A percentile compares a stretch with the other conserved stretches of the same genome.
Evolutionary conservation across 352 stramenopile species (phyloP).

Genomic region (Phytopythium boreale): DNA sequence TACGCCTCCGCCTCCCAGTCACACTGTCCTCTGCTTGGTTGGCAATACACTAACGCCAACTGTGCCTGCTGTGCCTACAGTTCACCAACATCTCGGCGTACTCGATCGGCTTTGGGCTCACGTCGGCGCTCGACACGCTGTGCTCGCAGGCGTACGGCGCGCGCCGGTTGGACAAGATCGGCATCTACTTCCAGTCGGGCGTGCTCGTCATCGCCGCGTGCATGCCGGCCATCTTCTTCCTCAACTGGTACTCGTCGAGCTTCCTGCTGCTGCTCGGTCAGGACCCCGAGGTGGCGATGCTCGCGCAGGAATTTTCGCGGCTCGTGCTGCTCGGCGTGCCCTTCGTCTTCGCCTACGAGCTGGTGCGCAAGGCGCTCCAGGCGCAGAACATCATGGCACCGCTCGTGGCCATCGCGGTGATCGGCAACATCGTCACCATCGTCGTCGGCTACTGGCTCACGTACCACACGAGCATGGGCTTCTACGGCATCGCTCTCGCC

Average conservation of each 20-base stretch:
- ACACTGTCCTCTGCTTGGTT: neutral
- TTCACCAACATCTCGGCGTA: conserved; percentile 73
- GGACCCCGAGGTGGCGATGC: conserved; percentile 40
- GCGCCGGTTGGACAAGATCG: conserved; percentile 58
- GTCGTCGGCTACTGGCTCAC: conserved; percentile 59
- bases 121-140: conserved; percentile 75
- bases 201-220: conserved; percentile 46
- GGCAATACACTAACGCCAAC: neutral
- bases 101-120: conserved; percentile 56
- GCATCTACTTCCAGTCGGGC: conserved; percentile 71
- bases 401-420: conserved; percentile 58
- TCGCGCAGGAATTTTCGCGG: conserved; percentile 58
- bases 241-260: conserved; percentile 57
- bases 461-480: conserved; percentile 69
- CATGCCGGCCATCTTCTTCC: conserved; percentile 41
- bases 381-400: conserved; percentile 77
- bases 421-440: conserved; percentile 69
- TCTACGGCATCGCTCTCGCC: conserved; percentile 65
- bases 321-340: conserved; percentile 58
- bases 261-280: conserved; percentile 47
- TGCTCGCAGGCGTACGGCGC: conserved; percentile 69
- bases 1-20: conserved; percentile 8
- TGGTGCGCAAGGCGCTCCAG: conserved; percentile 77
- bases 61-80: conserved; percentile 20
- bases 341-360: conserved; percentile 79